phyloP scores from a whole-genome alignment of 768 basidiomycete species.

The Boletus coccyginus region DNA sequence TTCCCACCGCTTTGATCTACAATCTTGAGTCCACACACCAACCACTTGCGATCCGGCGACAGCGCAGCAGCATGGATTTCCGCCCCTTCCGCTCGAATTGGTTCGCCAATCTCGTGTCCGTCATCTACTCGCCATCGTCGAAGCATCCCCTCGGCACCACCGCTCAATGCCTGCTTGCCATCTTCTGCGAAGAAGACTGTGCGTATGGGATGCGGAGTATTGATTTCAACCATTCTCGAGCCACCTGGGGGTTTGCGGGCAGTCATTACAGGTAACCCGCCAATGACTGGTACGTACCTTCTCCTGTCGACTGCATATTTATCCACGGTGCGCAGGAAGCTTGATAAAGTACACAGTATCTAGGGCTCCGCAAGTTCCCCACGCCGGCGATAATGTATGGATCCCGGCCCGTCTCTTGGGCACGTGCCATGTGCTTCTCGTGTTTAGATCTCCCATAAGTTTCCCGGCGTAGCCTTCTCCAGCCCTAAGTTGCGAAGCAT shows the following conservation, averaged over 20 bases:
- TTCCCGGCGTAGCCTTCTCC: no score
- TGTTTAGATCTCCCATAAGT: no score
- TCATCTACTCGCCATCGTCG: neutral
- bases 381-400: no score
- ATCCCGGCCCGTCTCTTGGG: no score
- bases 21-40: neutral
- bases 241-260: neutral
- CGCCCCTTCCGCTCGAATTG: neutral
- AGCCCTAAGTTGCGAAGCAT: no score
- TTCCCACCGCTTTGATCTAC: neutral
- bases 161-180: neutral
- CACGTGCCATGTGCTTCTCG: no score
- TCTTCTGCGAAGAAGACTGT: neutral
- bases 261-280: neutral
- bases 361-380: neutral
- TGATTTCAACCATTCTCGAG: neutral
- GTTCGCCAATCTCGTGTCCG: neutral
- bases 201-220: neutral
- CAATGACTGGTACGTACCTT: neutral
- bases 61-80: neutral
- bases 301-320: neutral
- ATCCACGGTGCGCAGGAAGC: no score
- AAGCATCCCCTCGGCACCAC: neutral
- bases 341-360: neutral
- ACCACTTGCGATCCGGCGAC: neutral